A percentile compares a stretch with the other conserved stretches of the same genome.
These are phyloP conservation scores for Geotrichum citri-aurantii DNA, from an alignment of 1,139 yeast genomes.

Conservation along the genomic window DNA sequence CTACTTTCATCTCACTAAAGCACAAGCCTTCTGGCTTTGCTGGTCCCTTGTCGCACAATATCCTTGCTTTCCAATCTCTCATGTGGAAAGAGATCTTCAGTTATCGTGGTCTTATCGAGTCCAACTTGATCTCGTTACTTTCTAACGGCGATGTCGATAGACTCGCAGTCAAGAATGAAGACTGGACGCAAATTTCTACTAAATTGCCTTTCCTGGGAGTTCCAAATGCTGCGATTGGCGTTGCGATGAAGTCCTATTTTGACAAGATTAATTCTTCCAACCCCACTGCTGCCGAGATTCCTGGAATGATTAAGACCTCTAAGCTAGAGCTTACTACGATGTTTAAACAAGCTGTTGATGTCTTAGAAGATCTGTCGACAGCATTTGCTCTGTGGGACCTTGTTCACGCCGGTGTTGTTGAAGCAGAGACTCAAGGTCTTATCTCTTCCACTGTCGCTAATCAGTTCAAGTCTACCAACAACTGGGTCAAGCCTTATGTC, in stretches of 20 bases:
- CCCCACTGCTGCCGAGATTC: slow-evolving; percentile 17
- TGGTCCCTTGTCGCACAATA: slow-evolving; percentile 64
- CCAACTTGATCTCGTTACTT: slow-evolving; percentile 47
- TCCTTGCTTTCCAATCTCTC: slow-evolving; percentile 63
- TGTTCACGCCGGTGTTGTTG: slow-evolving; percentile 29
- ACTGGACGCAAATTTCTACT: slow-evolving; percentile 54
- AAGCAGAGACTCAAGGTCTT: slow-evolving; percentile 37
- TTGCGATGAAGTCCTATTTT: slow-evolving; percentile 37
- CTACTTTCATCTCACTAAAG: slow-evolving; percentile 50
- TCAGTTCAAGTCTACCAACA: slow-evolving; percentile 41
- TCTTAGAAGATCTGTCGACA: slow-evolving; percentile 41
- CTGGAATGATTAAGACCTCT: slow-evolving; percentile 21
- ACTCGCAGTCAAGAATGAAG: slow-evolving; percentile 34
- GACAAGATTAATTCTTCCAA: slow-evolving; percentile 29
- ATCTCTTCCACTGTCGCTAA: slow-evolving; percentile 36
- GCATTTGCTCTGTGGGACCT: slow-evolving; percentile 42
- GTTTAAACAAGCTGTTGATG: slow-evolving; percentile 32
- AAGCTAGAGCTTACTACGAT: slow-evolving; percentile 21
- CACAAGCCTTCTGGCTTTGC: slow-evolving; percentile 56
- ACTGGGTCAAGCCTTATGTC: slow-evolving; percentile 35
- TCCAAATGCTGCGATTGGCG: slow-evolving; percentile 40
- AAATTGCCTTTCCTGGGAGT: slow-evolving; percentile 57
- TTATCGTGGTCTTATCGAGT: slow-evolving; percentile 53
- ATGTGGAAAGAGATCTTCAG: slow-evolving; percentile 49
- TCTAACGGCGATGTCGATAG: slow-evolving; percentile 50